Percentiles rank a stretch among this genome's conserved stretches.
Evolutionary conservation across 1,284 basidiomycete genomes (phyloP).

Genomic region (Termitomyces sp.): DNA sequence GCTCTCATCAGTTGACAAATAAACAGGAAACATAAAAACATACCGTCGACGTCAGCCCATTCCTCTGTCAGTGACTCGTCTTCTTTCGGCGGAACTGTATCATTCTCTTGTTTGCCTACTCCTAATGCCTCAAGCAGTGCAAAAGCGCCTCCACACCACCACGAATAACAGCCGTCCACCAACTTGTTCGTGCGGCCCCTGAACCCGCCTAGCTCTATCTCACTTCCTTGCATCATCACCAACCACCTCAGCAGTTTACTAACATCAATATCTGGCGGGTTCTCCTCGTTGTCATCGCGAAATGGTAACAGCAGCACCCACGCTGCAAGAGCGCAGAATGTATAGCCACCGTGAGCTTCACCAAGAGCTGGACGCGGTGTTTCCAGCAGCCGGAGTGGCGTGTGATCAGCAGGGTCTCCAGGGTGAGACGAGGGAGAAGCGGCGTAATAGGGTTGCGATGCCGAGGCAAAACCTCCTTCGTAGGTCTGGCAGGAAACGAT

Average conservation of each 20-base stretch:
- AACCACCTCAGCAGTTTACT: conserved; percentile 76
- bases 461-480: conserved; percentile 92
- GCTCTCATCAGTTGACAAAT: conserved; percentile 2
- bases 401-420: neutral
- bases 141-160: conserved; percentile 97
- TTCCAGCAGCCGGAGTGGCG: conserved; percentile 22
- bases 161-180: conserved; percentile 97
- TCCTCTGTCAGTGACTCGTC: conserved; percentile 20
- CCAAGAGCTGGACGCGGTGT: conserved; percentile 66
- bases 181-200: conserved; percentile 94
- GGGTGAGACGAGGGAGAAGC: conserved; percentile 20
- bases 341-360: conserved; percentile 98
- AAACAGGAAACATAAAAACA: neutral
- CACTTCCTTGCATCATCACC: conserved; percentile 79
- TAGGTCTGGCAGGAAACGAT: conserved; percentile 90
- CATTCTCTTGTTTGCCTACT: conserved; percentile 21
- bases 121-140: conserved; percentile 71
- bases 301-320: conserved; percentile 76
- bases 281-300: conserved; percentile 17
- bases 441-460: conserved; percentile 66
- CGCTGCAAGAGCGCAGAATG: conserved; percentile 86
- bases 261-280: conserved; percentile 54
- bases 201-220: conserved; percentile 89
- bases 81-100: conserved; percentile 6
- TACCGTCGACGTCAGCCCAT: conserved; percentile 68